Conservation (phyloP, 208 protist genomes). For the Crithidia mellificae region DNA sequence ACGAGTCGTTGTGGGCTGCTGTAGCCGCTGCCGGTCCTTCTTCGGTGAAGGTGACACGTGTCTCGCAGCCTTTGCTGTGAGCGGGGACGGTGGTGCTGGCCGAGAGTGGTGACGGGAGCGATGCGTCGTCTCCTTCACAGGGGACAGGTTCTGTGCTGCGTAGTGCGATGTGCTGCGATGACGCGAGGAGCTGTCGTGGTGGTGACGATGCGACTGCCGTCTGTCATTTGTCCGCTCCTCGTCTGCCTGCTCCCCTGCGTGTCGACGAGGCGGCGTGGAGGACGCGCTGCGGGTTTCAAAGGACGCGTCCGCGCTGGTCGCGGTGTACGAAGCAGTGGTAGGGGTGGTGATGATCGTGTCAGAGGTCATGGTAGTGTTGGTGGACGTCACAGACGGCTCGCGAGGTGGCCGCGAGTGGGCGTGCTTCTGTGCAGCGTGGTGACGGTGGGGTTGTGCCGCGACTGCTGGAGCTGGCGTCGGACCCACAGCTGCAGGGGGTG, state of each 20-base stretch:
- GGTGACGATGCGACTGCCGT: too few relatives aligned
- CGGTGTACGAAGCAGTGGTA: not conserved
- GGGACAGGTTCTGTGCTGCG: not conserved
- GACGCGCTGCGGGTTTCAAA: not conserved
- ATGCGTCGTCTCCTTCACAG: not conserved
- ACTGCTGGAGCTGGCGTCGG: too few relatives aligned
- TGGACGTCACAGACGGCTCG: not conserved
- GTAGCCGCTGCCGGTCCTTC: not conserved
- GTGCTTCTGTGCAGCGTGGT: not conserved
- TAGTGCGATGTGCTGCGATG: not conserved
- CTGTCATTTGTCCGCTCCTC: too few relatives aligned
- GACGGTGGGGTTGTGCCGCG: not conserved
- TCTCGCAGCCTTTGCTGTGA: too few relatives aligned
- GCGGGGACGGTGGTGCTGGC: not conserved
- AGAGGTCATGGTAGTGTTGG: not conserved
- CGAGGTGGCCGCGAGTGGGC: not conserved
- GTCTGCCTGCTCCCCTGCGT: too few relatives aligned
- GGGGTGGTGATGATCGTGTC: too few relatives aligned
- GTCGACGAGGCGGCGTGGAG: not conserved
- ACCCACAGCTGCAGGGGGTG: too few relatives aligned
- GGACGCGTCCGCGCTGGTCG: not conserved
- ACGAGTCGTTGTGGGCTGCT: too few relatives aligned
- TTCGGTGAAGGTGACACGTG: not conserved
- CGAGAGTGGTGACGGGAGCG: not conserved
- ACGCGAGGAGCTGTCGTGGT: too few relatives aligned